Conservation (phyloP, 2,329 filamentous ascomycete genomes). For the Pestalotiopsis sp. region DNA sequence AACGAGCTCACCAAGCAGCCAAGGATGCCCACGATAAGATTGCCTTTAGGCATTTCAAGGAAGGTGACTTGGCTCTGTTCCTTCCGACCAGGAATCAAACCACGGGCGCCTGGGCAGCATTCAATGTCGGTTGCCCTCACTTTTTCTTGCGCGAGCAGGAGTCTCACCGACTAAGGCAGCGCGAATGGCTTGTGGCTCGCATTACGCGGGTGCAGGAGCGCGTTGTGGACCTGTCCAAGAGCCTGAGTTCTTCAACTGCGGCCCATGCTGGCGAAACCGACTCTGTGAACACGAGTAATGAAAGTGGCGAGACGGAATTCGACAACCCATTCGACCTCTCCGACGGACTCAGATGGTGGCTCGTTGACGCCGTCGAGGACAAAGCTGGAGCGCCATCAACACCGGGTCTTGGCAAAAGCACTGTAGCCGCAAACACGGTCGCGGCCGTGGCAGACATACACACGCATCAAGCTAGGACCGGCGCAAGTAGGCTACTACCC, state of each 20-base stretch:
- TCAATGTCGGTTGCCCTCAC: slow-evolving; percentile 96
- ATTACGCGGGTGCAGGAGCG: slow-evolving; percentile 91
- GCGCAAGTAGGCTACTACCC: slow-evolving; percentile 39
- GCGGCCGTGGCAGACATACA: slow-evolving; percentile 80
- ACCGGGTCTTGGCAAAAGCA: slow-evolving; percentile 87
- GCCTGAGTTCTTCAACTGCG: slow-evolving; percentile 50
- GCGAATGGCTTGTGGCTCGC: slow-evolving; percentile 96
- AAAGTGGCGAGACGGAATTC: slow-evolving; percentile 57
- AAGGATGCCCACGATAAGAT: slow-evolving; percentile 95
- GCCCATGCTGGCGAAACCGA: slow-evolving; percentile 51
- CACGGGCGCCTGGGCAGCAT: slow-evolving; percentile 94
- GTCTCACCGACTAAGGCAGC: slow-evolving; percentile 76
- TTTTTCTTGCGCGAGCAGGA: slow-evolving; percentile 97
- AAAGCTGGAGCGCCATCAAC: slow-evolving; percentile 91
- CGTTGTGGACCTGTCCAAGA: slow-evolving; percentile 88
- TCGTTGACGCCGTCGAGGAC: slow-evolving; percentile 92
- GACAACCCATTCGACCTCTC: slow-evolving; percentile 98
- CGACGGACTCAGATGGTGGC: slow-evolving; percentile 93
- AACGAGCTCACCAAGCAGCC: slow-evolving; percentile 79
- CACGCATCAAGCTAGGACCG: slow-evolving; percentile 45
- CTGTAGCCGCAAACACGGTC: slow-evolving; percentile 84
- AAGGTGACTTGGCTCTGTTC: slow-evolving; percentile 92
- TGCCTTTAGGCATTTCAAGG: slow-evolving; percentile 92
- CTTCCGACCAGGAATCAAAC: slow-evolving; percentile 92
- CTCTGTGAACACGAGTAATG: slow-evolving; percentile 55